Conservation (phyloP, 2,329 filamentous ascomycete species). For the Aspergillus hortae region DNA sequence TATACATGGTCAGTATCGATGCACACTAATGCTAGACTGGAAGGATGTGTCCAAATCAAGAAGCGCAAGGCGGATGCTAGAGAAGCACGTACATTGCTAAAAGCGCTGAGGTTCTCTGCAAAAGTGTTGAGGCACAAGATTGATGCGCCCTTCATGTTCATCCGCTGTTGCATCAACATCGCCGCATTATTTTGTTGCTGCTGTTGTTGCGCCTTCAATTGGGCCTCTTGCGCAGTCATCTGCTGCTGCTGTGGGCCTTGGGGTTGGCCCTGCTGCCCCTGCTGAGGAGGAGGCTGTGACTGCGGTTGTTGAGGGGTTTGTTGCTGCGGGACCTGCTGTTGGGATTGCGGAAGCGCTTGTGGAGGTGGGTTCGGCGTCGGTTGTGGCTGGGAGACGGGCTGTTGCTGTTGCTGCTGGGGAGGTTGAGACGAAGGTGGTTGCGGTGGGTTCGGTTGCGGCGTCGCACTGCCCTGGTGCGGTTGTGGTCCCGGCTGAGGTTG, state of each 20-base stretch:
- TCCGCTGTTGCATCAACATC: conserved; percentile 39
- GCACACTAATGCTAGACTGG: not conserved
- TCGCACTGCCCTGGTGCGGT: conserved; percentile 36
- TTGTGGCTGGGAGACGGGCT: conserved; percentile 31
- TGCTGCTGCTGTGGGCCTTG: conserved; percentile 37
- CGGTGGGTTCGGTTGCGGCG: conserved; percentile 33
- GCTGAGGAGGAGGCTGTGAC: conserved; percentile 30
- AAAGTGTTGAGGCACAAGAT: conserved; percentile 55
- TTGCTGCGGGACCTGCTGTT: conserved; percentile 25
- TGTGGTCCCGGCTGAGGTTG: conserved; percentile 43
- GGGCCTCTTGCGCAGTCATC: conserved; percentile 38
- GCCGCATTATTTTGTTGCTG: conserved; percentile 33
- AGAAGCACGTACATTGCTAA: conserved; percentile 50
- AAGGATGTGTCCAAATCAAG: not conserved
- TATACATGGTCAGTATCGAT: conserved; percentile 23
- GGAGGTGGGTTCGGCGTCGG: conserved; percentile 33
- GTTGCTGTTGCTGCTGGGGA: conserved; percentile 33
- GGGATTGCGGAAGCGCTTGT: conserved; percentile 36
- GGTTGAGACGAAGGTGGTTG: conserved; percentile 32
- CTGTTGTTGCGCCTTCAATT: conserved; percentile 35
- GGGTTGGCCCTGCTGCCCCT: conserved; percentile 32
- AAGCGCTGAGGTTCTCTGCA: conserved; percentile 54
- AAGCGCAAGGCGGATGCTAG: not conserved
- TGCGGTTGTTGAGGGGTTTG: conserved; percentile 28
- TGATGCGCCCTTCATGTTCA: conserved; percentile 40